Evolutionary conservation across 805 yeast genomes (phyloP), one percentile per base, ranked within the genome.

Genomic region (Grigorovia humatica): DNA sequence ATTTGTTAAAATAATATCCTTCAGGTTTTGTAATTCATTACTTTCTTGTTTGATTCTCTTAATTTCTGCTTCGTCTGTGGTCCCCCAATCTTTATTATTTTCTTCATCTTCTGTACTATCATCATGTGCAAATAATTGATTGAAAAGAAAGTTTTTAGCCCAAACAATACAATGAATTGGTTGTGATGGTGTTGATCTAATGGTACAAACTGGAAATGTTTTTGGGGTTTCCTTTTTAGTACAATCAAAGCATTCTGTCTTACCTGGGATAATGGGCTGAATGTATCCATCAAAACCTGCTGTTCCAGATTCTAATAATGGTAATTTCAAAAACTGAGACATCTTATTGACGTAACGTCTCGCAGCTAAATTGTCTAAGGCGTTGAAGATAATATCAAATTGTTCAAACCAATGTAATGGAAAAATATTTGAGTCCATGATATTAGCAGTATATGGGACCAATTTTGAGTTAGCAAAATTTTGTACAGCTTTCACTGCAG

Each of bases 141-240:
- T 75, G 63, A 93, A 89, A 49, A 93, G 69, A 62, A 88, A 95
- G 59, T 85, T 88, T 64, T 93, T 93, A 9, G 97, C 95, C 99
- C 99, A 93, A 1, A 95, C 96, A 27, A 93, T 83, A 66, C 96
- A 89, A 64, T 93, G 99, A 6, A 93, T 83, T 0, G 97, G 97
- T 63, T 86, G 89, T 0, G 96, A 87, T 0, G 99, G 99, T 0
- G 99, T 93, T 6, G 96, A 88, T 56, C 99, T 75, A 53, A 93
- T 93, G 0, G 99, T 93, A 66, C 99, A 93, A 1, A 93, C 96
- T 0, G 99, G 97, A 66, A 81, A 93, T 0, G 93, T 77, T 62
- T 86, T 89, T 6, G 97, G 96, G 0, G 95, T 82, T 41, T 82
- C 93, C 61, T 91, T 88, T 5, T 84, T 80, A 27, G 82, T 80